Percentiles rank a stretch among this genome's conserved stretches.
Conservation (phyloP, 2,329 filamentous ascomycete species). For the Macrophomina phaseolina region DNA sequence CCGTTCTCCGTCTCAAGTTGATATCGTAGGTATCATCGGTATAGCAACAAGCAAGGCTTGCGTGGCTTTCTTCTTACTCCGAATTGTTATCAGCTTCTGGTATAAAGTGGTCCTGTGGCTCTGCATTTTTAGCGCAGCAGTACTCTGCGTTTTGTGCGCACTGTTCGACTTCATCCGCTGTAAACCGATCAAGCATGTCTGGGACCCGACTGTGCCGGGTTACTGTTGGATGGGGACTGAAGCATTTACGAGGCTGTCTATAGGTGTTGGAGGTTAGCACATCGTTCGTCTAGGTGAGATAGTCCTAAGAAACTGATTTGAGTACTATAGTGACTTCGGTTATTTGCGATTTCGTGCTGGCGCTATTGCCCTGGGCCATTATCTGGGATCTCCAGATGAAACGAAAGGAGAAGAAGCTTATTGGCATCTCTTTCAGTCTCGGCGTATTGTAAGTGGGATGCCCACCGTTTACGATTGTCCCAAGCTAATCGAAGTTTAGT, state of each 20-base stretch:
- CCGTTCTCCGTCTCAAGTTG: neutral
- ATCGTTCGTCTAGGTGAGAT: neutral
- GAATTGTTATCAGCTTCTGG: slow-evolving; percentile 38
- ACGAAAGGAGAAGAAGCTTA: slow-evolving; percentile 41
- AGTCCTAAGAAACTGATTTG: neutral
- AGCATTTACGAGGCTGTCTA: slow-evolving; percentile 31
- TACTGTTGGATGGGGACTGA: slow-evolving; percentile 35
- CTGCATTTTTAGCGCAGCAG: slow-evolving; percentile 36
- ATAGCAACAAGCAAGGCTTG: slow-evolving; percentile 40
- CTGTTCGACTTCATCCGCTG: slow-evolving; percentile 38
- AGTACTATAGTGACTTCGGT: slow-evolving; percentile 39
- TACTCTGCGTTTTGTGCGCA: slow-evolving; percentile 37
- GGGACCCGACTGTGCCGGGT: slow-evolving; percentile 35
- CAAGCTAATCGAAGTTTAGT: slow-evolving; percentile 10
- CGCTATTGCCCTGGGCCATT: slow-evolving; percentile 42
- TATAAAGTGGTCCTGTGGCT: slow-evolving; percentile 40
- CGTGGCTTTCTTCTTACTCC: slow-evolving; percentile 40
- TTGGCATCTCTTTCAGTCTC: slow-evolving; percentile 39
- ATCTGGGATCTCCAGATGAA: slow-evolving; percentile 44
- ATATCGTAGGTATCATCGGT: slow-evolving; percentile 33
- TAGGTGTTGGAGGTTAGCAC: slow-evolving; percentile 11
- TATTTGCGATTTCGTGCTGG: slow-evolving; percentile 43
- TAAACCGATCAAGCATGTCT: slow-evolving; percentile 36
- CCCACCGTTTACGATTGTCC: no score
- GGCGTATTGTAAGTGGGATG: slow-evolving; percentile 35